Evolutionary conservation across 306 rosid genomes (phyloP), one percentile per base, ranked within the genome.

Genomic region (Vicia faba): DNA sequence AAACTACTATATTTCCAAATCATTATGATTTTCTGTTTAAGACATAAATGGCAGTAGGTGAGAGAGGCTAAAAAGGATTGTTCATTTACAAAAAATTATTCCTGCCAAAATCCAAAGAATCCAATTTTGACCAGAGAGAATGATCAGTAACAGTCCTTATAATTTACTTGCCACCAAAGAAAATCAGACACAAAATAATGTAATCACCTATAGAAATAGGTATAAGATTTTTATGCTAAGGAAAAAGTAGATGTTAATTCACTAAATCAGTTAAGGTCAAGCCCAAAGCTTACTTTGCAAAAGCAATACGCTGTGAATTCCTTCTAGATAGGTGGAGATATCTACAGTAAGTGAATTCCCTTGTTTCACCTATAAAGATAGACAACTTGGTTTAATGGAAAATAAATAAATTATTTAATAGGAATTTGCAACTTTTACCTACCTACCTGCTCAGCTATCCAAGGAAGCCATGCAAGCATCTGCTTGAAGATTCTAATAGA

Each of bases 381-480:
- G 61, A 75, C 36, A 78, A 76, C 28, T 69, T 64, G 60, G 75
- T 66, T 69, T 58, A 70, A 40, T 33, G 58, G 43, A 55, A 61
- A 39, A 46, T 40, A 72, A 84, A 76, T 43, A 57, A 18, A 28
- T 40, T 20, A 58, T 25, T 59, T 39, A 70, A 61, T 39, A 66
- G 35, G 26, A 72, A 61, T 64, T 64, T 64, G 74, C 71, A 72
- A 67, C 23, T 18, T 7, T 71, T 81, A 68, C 77, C 65, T 38
- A 46, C 54, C 68, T 83, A 93, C 98, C 97, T 87, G 89, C 68
- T 86, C 82, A 45, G 68, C 80, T 80, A 88, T 79, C 96, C 89
- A 82, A 63, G 97, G 93, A 61, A 93, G 85, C 96, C 96, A 89
- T 63, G 95, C 73, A 56, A 70, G 72, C 93, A 88, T 93, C 83